Evolutionary conservation across 1,139 yeast genomes (phyloP).

Genomic region (Pichia sp.): DNA sequence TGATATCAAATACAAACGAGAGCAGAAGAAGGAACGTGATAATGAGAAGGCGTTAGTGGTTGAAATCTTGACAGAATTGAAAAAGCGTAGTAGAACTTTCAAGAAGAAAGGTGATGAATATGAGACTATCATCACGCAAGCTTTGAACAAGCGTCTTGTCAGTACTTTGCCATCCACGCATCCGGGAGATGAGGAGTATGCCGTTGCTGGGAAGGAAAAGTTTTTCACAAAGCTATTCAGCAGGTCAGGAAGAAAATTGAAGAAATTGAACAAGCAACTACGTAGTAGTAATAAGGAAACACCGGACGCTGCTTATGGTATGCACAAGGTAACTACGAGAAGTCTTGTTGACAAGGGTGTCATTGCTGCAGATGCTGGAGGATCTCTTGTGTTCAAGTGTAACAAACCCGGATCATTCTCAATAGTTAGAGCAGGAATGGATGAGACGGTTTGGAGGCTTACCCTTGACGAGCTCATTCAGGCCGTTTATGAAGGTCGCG

Average conservation of each 20-base stretch:
- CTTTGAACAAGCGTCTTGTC: slow-evolving; percentile 29
- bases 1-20: slow-evolving; percentile 75
- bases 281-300: neutral
- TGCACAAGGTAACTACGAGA: slow-evolving; percentile 1
- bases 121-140: slow-evolving; percentile 59
- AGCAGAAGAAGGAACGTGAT: slow-evolving; percentile 55
- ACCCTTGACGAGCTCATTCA: neutral
- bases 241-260: slow-evolving; percentile 8
- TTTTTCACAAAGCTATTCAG: slow-evolving; percentile 8
- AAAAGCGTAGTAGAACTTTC: slow-evolving; percentile 56
- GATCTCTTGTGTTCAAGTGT: neutral
- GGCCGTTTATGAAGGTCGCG: neutral
- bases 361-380: slow-evolving; percentile 1
- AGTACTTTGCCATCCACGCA: slow-evolving; percentile 1
- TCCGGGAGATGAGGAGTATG: neutral
- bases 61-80: slow-evolving; percentile 52
- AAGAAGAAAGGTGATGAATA: slow-evolving; percentile 59
- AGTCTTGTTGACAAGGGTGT: neutral
- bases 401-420: neutral
- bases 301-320: slow-evolving; percentile 4
- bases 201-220: neutral
- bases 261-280: slow-evolving; percentile 1
- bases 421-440: neutral
- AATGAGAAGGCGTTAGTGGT: slow-evolving; percentile 56
- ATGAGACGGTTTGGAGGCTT: neutral